Evolutionary conservation across 1,139 yeast genomes (phyloP), one percentile per base, ranked within the genome.

Genomic region (Arxiozyma heterogenica): DNA sequence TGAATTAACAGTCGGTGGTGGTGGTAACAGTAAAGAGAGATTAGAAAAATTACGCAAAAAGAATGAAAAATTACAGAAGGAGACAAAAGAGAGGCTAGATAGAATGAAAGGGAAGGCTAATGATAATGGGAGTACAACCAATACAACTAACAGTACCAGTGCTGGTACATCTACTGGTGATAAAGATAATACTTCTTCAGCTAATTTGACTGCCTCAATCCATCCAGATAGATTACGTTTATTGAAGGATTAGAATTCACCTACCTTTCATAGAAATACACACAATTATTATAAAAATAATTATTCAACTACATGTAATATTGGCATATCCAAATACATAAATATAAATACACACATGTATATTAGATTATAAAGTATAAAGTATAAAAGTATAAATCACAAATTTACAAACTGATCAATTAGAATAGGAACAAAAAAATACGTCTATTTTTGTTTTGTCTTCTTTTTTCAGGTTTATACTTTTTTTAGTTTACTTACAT

Each of bases 1-100:
- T 41, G 98, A 93, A 71, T 77, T 93, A 64, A 93, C 98, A 1
- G 98, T 89, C 50, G 98, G 98, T 52, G 98, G 98, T 49, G 98
- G 98, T 47, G 98, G 98, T 51, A 91, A 91, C 69, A 83, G 95
- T 8, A 76, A 78, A 54, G 76, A 74, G 44, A 76, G 98, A 61
- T 66, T 81, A 55, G 78, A 79, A 50, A 93, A 93, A 72, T 78
- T 93, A 63, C 81, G 81, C 65, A 81, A 79, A 52, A 91, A 93
- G 76, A 90, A 91, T 68, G 86, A 81, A 52, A 84, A 84, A 64
- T 72, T 89, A 60, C 76, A 77, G 46, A 82, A 76, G 44, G 94
- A 89, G 62, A 76, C 86, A 69, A 80, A 72, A 58, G 76, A 72
- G 23, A 78, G 81, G 64, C 72, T 79, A 60, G 63, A 61, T 45